Percentiles rank a stretch among this genome's conserved stretches.
Conservation (phyloP, 306 rosid species). For the Prinsepia uniflora region DNA sequence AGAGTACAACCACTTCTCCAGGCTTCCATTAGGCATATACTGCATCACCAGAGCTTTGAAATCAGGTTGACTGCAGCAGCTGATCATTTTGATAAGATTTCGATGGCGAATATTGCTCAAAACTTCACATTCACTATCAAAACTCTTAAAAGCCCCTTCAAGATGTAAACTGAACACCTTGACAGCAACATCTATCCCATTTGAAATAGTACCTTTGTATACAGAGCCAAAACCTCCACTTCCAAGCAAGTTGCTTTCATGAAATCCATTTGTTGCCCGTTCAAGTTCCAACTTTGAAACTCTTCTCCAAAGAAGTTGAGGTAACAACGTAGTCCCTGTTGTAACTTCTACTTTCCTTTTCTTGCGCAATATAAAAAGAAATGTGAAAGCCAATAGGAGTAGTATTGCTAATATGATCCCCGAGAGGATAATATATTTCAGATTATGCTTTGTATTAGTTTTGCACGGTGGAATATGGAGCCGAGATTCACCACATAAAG, state of each 20-base stretch:
- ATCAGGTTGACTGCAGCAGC: neutral
- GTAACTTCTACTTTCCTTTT: neutral
- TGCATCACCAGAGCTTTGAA: neutral
- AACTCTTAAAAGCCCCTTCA: neutral
- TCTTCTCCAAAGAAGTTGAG: slow-evolving; percentile 16
- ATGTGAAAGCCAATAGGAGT: neutral
- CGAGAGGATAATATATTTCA: neutral
- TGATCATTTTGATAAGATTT: too few species aligned
- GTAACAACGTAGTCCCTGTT: neutral
- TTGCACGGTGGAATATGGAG: slow-evolving; percentile 16
- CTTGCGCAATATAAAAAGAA: neutral
- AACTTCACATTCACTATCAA: too few species aligned
- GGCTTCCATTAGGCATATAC: neutral
- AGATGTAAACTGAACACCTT: slow-evolving; percentile 15
- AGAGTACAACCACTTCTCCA: neutral
- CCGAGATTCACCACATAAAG: slow-evolving; percentile 16
- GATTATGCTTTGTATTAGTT: neutral
- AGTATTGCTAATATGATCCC: neutral
- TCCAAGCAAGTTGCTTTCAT: slow-evolving; percentile 18
- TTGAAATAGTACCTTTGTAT: neutral
- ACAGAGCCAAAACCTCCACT: slow-evolving; percentile 6
- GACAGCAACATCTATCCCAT: slow-evolving; percentile 19
- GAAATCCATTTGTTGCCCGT: slow-evolving; percentile 16
- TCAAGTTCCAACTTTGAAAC: slow-evolving; percentile 21
- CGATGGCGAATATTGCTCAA: too few species aligned